These are phyloP conservation scores for Bipolaris cookei DNA, from an alignment of 2,329 filamentous ascomycete species.

Conservation along the genomic window DNA sequence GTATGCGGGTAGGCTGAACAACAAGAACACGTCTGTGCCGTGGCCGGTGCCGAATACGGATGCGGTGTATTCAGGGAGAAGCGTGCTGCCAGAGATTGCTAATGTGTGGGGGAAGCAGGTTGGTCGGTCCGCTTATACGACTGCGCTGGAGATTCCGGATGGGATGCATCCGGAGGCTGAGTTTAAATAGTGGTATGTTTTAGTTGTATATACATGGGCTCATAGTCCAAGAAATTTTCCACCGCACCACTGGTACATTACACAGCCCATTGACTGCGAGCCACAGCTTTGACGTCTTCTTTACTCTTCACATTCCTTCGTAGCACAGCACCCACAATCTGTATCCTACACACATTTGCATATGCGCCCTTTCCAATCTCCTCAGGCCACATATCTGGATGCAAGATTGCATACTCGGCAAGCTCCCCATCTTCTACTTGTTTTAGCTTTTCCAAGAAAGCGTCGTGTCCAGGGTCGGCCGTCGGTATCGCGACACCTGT, in stretches of 20 bases:
- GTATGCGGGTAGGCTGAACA: slow-evolving; percentile 43
- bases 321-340: slow-evolving; percentile 31
- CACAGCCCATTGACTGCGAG: slow-evolving; percentile 6
- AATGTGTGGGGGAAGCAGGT: slow-evolving; percentile 34
- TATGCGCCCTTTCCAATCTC: slow-evolving; percentile 33
- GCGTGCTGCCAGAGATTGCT: slow-evolving; percentile 33
- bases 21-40: slow-evolving; percentile 34
- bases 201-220: neutral
- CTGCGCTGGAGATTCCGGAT: slow-evolving; percentile 42
- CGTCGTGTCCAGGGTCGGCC: slow-evolving; percentile 23
- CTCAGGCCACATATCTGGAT: slow-evolving; percentile 37
- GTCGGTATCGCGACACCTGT: slow-evolving; percentile 32
- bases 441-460: slow-evolving; percentile 27
- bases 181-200: slow-evolving; percentile 23
- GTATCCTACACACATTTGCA: slow-evolving; percentile 34
- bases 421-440: slow-evolving; percentile 19
- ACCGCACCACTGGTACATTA: neutral
- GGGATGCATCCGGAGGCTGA: slow-evolving; percentile 43
- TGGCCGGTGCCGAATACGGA: slow-evolving; percentile 41
- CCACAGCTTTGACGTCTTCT: neutral
- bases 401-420: slow-evolving; percentile 29
- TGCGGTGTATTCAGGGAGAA: slow-evolving; percentile 35
- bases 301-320: slow-evolving; percentile 2
- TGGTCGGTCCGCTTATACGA: slow-evolving; percentile 36
- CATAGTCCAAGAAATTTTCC: neutral